These are phyloP conservation scores for Nematodospora valgi DNA, from an alignment of 805 yeast genomes.

Conservation along the genomic window DNA sequence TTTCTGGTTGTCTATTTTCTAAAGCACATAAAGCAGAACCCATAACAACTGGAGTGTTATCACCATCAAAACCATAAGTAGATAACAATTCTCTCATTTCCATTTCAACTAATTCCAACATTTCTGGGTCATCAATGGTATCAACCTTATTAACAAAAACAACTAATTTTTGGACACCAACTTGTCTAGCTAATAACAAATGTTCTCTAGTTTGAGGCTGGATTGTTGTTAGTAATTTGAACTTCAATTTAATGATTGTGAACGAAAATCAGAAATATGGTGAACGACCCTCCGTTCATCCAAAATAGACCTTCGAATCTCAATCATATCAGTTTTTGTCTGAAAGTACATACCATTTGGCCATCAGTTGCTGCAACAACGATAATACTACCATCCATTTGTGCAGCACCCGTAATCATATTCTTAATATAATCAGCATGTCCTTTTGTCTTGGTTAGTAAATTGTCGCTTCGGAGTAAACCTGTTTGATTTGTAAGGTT, in stretches of 20 bases:
- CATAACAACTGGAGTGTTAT: constrained; percentile 95
- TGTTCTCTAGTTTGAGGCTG: constrained; percentile 99
- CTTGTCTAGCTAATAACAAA: constrained; percentile 96
- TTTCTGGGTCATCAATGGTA: constrained; percentile 96
- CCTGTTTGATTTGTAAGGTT: too few species aligned
- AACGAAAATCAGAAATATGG: too few species aligned
- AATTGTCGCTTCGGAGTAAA: too few species aligned
- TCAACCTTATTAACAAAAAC: constrained; percentile 98
- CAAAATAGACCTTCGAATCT: too few species aligned
- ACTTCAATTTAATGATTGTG: too few species aligned
- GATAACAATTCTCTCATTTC: constrained; percentile 96
- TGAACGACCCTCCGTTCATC: too few species aligned
- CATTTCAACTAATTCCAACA: constrained; percentile 99
- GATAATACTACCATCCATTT: constrained; percentile 99
- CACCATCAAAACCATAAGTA: constrained; percentile 96
- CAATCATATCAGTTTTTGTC: too few species aligned
- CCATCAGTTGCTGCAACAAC: constrained; percentile 99
- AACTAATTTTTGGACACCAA: constrained; percentile 96
- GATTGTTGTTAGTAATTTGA: too few species aligned
- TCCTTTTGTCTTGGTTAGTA: too few species aligned
- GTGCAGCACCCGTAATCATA: constrained; percentile 99
- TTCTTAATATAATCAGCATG: constrained; percentile 98
- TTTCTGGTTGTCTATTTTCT: constrained; percentile 83
- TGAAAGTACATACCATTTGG: too few species aligned
- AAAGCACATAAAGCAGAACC: constrained; percentile 98